Percentiles rank a stretch among this genome's conserved stretches.
Conservation (phyloP, 2,329 filamentous ascomycete genomes). For the Stemphylium lycopersici region DNA sequence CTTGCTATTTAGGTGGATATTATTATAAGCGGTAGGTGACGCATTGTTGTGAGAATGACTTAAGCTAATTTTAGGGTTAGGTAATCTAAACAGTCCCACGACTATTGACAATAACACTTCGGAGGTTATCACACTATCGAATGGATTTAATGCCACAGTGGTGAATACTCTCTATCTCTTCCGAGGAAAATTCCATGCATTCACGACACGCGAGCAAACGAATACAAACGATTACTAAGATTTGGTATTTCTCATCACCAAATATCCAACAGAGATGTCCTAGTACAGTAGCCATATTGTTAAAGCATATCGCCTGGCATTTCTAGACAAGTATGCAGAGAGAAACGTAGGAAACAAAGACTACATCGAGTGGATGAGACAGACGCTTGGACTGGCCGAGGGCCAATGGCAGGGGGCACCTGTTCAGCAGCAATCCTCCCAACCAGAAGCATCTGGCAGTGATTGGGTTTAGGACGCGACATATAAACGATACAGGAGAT, state of each 20-base stretch:
- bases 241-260: background rate
- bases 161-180: background rate
- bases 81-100: background rate
- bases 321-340: background rate
- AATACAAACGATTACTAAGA: background rate
- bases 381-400: background rate
- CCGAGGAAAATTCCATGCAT: background rate
- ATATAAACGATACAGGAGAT: too few species aligned
- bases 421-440: background rate
- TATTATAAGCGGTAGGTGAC: background rate
- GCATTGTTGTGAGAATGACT: background rate
- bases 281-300: background rate
- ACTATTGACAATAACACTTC: background rate
- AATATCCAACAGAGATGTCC: background rate
- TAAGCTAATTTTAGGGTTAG: background rate
- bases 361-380: background rate
- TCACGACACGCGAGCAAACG: background rate
- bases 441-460: too few species aligned
- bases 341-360: background rate
- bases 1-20: background rate
- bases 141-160: background rate
- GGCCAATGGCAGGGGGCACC: background rate
- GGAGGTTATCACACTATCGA: background rate
- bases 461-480: too few species aligned
- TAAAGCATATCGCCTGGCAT: background rate